Conservation (phyloP, 75 land plant genomes). For the Isoetes taiwanensis region DNA sequence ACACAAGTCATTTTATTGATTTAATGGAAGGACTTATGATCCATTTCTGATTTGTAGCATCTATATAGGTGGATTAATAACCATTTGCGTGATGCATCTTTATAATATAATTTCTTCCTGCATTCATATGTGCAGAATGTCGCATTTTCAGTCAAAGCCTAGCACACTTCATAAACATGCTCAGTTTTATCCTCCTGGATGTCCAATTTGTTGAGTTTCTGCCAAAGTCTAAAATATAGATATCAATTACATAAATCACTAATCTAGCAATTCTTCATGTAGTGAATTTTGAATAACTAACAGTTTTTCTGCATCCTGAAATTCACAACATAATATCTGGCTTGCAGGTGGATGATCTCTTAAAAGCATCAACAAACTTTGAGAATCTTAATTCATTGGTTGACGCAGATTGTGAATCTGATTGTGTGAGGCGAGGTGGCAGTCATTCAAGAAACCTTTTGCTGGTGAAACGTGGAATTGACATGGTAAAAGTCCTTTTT, state of each 20-base stretch:
- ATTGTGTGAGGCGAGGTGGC: conserved; percentile 46
- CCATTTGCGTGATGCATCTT: too few species aligned
- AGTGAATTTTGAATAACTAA: neutral
- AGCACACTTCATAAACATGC: neutral
- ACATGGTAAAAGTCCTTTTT: conserved; percentile 82
- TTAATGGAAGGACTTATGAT: too few species aligned
- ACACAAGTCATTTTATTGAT: too few species aligned
- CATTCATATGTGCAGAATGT: too few species aligned
- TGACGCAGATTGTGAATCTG: conserved; percentile 36
- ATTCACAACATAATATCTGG: neutral
- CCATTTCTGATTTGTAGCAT: too few species aligned
- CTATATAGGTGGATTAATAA: too few species aligned
- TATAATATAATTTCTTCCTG: too few species aligned
- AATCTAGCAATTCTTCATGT: neutral
- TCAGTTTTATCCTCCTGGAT: neutral
- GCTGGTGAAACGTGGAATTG: conserved; percentile 76
- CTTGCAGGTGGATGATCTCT: conserved; percentile 57
- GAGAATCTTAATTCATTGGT: conserved; percentile 37
- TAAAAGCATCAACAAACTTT: conserved; percentile 42
- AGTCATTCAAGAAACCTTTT: conserved; percentile 79
- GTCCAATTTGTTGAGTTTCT: neutral
- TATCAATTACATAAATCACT: neutral
- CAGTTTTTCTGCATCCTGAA: neutral
- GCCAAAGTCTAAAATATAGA: too few species aligned
- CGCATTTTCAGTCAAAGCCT: neutral